These are phyloP conservation scores for Helotiales sp. DNA, from an alignment of 2,329 filamentous ascomycete species.

Conservation along the genomic window DNA sequence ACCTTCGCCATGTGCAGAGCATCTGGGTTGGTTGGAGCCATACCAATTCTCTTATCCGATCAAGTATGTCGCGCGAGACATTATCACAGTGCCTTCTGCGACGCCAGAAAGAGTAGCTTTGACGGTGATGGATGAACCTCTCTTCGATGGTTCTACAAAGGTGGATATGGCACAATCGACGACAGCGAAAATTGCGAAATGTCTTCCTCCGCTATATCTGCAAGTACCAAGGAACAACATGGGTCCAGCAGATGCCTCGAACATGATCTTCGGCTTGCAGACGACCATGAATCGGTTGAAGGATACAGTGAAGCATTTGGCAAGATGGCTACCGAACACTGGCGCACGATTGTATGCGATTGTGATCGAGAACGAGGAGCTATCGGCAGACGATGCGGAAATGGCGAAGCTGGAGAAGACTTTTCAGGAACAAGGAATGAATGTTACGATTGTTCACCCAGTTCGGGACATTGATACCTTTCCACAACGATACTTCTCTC, in stretches of 20 bases:
- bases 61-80: conserved; percentile 32
- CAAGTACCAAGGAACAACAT: conserved; percentile 24
- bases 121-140: conserved; percentile 28
- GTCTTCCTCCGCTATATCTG: conserved; percentile 28
- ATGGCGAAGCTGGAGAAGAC: conserved; percentile 30
- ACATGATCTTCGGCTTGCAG: conserved; percentile 48
- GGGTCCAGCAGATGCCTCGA: conserved; percentile 46
- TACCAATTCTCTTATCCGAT: conserved; percentile 33
- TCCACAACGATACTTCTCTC: conserved; percentile 44
- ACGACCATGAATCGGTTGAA: conserved; percentile 33
- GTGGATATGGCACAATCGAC: conserved; percentile 25
- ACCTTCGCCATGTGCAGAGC: conserved; percentile 19
- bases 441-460: conserved; percentile 30
- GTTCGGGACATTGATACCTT: conserved; percentile 27
- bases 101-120: conserved; percentile 24
- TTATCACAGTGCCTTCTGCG: conserved; percentile 21
- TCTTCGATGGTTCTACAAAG: conserved; percentile 26
- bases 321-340: conserved; percentile 34
- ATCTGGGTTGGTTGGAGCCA: conserved; percentile 30
- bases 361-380: conserved; percentile 33
- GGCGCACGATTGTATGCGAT: conserved; percentile 31
- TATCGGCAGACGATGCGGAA: conserved; percentile 23
- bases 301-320: conserved; percentile 32
- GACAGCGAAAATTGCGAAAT: conserved; percentile 19
- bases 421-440: conserved; percentile 29